Conservation (phyloP, 1,284 basidiomycete genomes). For the Puccinia horiana region DNA sequence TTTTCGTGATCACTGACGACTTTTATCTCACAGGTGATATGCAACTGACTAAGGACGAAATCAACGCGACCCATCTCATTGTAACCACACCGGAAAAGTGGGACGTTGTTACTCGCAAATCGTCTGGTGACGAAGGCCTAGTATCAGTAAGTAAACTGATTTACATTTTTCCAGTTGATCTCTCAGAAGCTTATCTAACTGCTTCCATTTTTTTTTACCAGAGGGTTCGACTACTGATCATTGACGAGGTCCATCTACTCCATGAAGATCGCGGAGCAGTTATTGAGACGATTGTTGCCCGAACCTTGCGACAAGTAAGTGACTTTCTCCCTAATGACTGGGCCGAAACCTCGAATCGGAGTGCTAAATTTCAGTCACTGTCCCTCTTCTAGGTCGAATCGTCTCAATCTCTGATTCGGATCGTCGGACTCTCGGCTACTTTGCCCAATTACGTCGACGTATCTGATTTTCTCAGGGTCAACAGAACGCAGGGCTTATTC, state of each 20-base stretch:
- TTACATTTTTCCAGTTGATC: neutral
- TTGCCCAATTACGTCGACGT: constrained; percentile 97
- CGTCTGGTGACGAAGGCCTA: constrained; percentile 91
- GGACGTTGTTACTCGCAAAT: constrained; percentile 98
- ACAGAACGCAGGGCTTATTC: constrained; percentile 86
- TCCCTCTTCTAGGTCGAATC: constrained; percentile 70
- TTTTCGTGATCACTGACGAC: neutral
- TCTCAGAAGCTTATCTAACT: neutral
- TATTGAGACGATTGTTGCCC: constrained; percentile 96
- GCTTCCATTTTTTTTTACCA: neutral
- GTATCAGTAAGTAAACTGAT: constrained; percentile 64
- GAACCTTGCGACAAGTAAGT: constrained; percentile 81
- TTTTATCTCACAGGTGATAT: constrained; percentile 73
- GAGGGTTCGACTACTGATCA: constrained; percentile 89
- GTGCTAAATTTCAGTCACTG: neutral
- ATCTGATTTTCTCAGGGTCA: constrained; percentile 90
- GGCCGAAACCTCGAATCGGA: neutral
- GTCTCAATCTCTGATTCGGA: constrained; percentile 94
- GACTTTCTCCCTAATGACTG: neutral
- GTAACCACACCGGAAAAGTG: constrained; percentile 99
- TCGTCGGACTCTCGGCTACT: constrained; percentile 96
- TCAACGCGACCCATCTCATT: constrained; percentile 94
- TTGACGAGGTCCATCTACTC: constrained; percentile 95
- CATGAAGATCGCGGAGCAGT: constrained; percentile 98
- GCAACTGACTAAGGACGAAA: constrained; percentile 93